phyloP scores from a whole-genome alignment of 1,284 basidiomycete genomes.

The Pseudozyma sp. region DNA sequence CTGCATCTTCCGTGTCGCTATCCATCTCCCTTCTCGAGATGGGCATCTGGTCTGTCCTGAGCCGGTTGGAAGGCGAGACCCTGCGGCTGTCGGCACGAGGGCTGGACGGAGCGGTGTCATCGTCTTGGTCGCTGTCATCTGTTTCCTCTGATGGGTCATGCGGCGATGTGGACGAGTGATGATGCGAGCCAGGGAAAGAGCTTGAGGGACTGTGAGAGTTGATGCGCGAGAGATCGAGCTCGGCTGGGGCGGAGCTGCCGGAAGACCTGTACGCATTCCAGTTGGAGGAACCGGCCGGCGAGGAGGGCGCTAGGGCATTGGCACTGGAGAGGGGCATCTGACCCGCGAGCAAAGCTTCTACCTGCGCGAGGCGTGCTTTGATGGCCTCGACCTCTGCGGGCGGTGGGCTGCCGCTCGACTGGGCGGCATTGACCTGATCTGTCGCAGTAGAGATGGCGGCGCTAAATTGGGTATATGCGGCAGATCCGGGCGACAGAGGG shows the following conservation, averaged over 20 bases:
- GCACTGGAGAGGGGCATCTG: conserved; percentile 38
- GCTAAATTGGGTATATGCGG: conserved; percentile 39
- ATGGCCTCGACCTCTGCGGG: conserved; percentile 63
- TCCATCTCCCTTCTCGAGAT: conserved; percentile 52
- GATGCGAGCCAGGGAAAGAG: conserved; percentile 17
- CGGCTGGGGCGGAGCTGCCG: conserved; percentile 12
- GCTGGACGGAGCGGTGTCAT: conserved; percentile 35
- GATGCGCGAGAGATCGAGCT: conserved; percentile 24
- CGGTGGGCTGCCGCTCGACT: conserved; percentile 27
- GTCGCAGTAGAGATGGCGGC: conserved; percentile 39
- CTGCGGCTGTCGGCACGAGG: conserved; percentile 8
- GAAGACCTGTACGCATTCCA: conserved; percentile 39
- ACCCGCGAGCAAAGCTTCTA: conserved; percentile 54
- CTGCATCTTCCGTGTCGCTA: conserved; percentile 65
- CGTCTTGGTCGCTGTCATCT: conserved; percentile 32
- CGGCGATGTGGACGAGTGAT: conserved; percentile 33
- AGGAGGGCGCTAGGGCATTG: conserved; percentile 20
- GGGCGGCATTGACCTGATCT: conserved; percentile 35
- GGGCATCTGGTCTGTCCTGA: conserved; percentile 36
- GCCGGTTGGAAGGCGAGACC: conserved; percentile 22
- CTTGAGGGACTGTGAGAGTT: conserved; percentile 29
- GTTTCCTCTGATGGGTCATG: conserved; percentile 23
- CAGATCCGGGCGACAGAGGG: conserved; percentile 36
- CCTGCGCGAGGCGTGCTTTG: conserved; percentile 62
- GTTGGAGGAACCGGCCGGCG: conserved; percentile 31